phyloP scores from a whole-genome alignment of 352 stramenopile genomes.

The Plasmopara muralis region DNA sequence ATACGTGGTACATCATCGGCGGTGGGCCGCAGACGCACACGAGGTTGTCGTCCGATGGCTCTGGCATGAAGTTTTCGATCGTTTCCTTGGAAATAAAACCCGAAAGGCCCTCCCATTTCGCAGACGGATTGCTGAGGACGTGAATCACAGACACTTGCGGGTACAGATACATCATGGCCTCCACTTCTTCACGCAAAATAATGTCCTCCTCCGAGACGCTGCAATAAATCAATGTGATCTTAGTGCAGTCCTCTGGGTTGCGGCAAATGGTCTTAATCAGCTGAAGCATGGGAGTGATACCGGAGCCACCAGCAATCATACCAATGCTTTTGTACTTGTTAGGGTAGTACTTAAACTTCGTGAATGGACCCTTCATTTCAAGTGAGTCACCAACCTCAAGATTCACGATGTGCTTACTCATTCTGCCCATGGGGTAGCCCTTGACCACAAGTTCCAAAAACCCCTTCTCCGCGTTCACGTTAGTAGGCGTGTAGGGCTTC shows the following conservation, averaged over 20 bases:
- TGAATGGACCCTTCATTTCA: conserved; percentile 87
- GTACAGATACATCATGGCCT: conserved; percentile 76
- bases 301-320: conserved; percentile 86
- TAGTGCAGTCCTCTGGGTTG: conserved; percentile 75
- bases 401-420: conserved; percentile 84
- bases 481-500: conserved; percentile 85
- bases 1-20: conserved; percentile 87
- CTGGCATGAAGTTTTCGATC: conserved; percentile 75
- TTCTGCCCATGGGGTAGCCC: conserved; percentile 71
- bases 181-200: conserved; percentile 81
- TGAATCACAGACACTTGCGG: conserved; percentile 71
- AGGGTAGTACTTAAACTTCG: conserved; percentile 80
- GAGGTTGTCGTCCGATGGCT: conserved; percentile 67
- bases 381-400: conserved; percentile 81
- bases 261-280: conserved; percentile 78
- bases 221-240: conserved; percentile 81
- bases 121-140: conserved; percentile 62
- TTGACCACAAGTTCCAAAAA: conserved; percentile 88
- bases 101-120: conserved; percentile 55
- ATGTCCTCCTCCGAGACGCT: conserved; percentile 87
- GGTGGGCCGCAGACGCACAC: conserved; percentile 87
- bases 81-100: conserved; percentile 83
- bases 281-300: conserved; percentile 89
- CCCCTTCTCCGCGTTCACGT: conserved; percentile 77
- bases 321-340: conserved; percentile 89